Base-by-base conservation (phyloP, 2,329 filamentous ascomycete genomes). In the Emericellopsis cladophorae region DNA sequence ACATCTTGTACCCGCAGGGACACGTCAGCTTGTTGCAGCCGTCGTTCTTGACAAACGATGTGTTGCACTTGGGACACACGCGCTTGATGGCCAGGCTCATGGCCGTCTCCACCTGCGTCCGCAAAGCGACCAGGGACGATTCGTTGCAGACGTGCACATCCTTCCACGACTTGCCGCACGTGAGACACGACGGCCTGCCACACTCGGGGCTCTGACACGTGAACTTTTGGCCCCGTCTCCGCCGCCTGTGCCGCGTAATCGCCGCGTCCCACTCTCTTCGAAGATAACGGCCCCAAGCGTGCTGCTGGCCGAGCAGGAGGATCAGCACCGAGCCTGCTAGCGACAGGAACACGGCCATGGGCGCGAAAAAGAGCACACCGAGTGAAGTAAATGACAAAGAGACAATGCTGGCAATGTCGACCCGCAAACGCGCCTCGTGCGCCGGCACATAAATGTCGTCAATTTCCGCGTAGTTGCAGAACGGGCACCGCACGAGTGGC, bases 11-110 rank as follows among this genome's bases (percentile, higher is more conserved):
- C 8, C 92, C 92, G 61, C 92, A 98, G 14, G 88, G 80, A 56
- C 92, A 96, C 6, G 87, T 90, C 33, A 98, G 72, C 64, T 96
- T 96, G 68, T 98, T 98, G 72, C 92, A 98, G 52, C 92, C 92
- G 22, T 81, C 80, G 7, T 79, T 82, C 60, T 96, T 96, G 62
- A 98, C 85, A 57, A 96, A 96, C 14, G 81, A 85, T 9, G 89
- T 85, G 50, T 85, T 82, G 67, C 92, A 98, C 37, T 82, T 77
- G 8, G 92, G 92, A 57, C 92, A 98, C 9, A 92, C 90, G 39
- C 92, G 84, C 64, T 96, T 98, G 57, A 96, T 79, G 21, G 90
- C 90, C 55, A 89, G 79, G 46, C 89, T 94, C 68, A 93, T 92
- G 42, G 89, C 90, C 49, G 88, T 82, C 63, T 96, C 92, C 48